phyloP scores from a whole-genome alignment of 1,284 basidiomycete genomes.

The Bondarzewia mesenterica region DNA sequence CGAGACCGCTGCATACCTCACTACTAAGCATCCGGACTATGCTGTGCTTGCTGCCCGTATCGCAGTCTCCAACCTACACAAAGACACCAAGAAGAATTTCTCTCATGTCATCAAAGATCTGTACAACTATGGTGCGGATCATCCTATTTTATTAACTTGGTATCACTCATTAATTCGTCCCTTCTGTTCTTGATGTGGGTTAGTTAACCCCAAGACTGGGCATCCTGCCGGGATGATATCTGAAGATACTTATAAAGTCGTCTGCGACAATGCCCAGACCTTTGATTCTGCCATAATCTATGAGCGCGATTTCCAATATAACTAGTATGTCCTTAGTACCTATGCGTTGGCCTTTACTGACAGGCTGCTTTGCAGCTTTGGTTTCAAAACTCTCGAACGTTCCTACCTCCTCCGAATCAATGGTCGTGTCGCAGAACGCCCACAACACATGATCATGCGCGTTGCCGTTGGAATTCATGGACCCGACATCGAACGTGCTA shows the following conservation, averaged over 20 bases:
- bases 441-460: slow-evolving; percentile 99
- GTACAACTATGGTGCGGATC: slow-evolving; percentile 71
- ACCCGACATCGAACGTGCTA: slow-evolving; percentile 77
- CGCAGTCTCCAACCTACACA: slow-evolving; percentile 98
- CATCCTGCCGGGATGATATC: slow-evolving; percentile 89
- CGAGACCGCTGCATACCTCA: slow-evolving; percentile 96
- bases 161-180: background rate
- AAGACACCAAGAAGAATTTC: slow-evolving; percentile 98
- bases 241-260: slow-evolving; percentile 77
- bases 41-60: slow-evolving; percentile 98
- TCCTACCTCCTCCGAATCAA: slow-evolving; percentile 95
- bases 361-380: slow-evolving; percentile 57
- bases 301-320: slow-evolving; percentile 97
- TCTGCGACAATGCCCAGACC: slow-evolving; percentile 76
- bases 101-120: slow-evolving; percentile 89
- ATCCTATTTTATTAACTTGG: background rate
- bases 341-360: slow-evolving; percentile 3
- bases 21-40: slow-evolving; percentile 96
- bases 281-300: slow-evolving; percentile 97
- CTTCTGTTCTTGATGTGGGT: background rate
- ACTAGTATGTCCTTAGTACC: slow-evolving; percentile 50
- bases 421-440: slow-evolving; percentile 93
- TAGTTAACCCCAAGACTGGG: slow-evolving; percentile 97
- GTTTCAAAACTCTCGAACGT: slow-evolving; percentile 98
- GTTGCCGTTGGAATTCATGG: slow-evolving; percentile 98